These are phyloP conservation scores for Triticum timopheevii DNA, from an alignment of 176 grass and related monocot species.

Conservation along the genomic window DNA sequence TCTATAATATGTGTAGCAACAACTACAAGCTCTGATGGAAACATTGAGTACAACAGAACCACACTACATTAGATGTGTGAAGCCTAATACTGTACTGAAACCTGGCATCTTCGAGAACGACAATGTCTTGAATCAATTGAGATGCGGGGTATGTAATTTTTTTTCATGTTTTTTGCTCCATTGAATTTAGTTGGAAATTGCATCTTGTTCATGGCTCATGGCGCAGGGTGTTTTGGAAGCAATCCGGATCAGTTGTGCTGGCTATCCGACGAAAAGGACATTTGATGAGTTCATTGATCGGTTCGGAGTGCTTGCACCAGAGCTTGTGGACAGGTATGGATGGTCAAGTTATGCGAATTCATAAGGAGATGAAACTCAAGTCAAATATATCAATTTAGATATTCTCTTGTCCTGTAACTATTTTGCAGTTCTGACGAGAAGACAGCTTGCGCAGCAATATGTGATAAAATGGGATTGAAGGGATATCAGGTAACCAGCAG, in stretches of 20 bases:
- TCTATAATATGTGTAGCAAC: constrained; percentile 72
- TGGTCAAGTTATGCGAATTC: constrained; percentile 13
- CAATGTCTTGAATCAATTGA: constrained; percentile 88
- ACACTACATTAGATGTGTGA: constrained; percentile 99
- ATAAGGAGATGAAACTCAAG: not conserved
- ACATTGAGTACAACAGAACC: constrained; percentile 88
- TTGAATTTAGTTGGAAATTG: not conserved
- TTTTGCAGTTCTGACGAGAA: constrained; percentile 82
- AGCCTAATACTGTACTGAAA: constrained; percentile 86
- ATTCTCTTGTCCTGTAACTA: not conserved
- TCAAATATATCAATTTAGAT: constrained; percentile 18
- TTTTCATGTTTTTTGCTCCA: constrained; percentile 8
- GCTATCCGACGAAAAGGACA: constrained; percentile 92
- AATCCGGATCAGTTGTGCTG: constrained; percentile 94
- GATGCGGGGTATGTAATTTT: constrained; percentile 79
- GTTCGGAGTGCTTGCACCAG: constrained; percentile 83
- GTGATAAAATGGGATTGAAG: constrained; percentile 87
- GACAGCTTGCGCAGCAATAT: constrained; percentile 67
- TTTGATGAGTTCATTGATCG: constrained; percentile 95
- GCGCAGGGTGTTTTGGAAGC: constrained; percentile 92
- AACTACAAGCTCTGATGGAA: constrained; percentile 98
- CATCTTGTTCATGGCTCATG: constrained; percentile 4
- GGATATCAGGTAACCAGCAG: constrained; percentile 78
- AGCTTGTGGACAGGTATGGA: constrained; percentile 74
- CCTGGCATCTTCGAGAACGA: constrained; percentile 88